These are phyloP conservation scores for Amniculicola lignicola DNA, from an alignment of 495 filamentous ascomycete genomes.

Conservation along the genomic window DNA sequence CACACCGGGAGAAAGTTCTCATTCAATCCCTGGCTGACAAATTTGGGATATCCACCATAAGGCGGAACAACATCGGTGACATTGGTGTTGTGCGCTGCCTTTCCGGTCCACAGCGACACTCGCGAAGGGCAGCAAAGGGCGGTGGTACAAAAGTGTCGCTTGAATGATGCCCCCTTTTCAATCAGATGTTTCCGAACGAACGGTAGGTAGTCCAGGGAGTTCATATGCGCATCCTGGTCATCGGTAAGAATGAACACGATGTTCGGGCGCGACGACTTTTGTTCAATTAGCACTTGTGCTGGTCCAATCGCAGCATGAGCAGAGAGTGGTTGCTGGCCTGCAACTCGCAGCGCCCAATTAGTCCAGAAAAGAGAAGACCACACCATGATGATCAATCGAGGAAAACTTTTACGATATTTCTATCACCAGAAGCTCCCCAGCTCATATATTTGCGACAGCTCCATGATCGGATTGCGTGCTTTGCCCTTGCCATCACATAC, in stretches of 20 bases:
- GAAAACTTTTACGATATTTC: neutral
- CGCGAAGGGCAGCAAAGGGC: conserved; percentile 42
- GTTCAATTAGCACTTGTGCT: neutral
- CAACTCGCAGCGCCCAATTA: neutral
- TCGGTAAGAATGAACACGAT: conserved; percentile 41
- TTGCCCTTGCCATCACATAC: neutral
- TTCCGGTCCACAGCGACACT: conserved; percentile 53
- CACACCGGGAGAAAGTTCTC: conserved; percentile 65
- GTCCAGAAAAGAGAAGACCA: conserved; percentile 7
- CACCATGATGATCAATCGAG: neutral
- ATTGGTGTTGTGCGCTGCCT: conserved; percentile 70
- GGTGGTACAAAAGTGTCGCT: conserved; percentile 37
- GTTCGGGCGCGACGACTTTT: conserved; percentile 19
- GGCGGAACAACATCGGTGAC: conserved; percentile 65
- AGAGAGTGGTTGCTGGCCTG: neutral
- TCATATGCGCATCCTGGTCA: conserved; percentile 39
- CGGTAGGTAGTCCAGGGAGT: conserved; percentile 38
- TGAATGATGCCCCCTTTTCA: conserved; percentile 33
- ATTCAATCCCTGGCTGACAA: conserved; percentile 63
- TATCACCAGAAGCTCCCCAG: neutral
- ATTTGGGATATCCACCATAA: conserved; percentile 65
- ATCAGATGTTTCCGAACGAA: conserved; percentile 35
- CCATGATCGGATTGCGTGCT: conserved; percentile 1
- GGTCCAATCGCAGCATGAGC: neutral
- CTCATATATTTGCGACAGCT: neutral